phyloP scores from a whole-genome alignment of 345 rosid species.

The Eucalyptus viminalis region DNA sequence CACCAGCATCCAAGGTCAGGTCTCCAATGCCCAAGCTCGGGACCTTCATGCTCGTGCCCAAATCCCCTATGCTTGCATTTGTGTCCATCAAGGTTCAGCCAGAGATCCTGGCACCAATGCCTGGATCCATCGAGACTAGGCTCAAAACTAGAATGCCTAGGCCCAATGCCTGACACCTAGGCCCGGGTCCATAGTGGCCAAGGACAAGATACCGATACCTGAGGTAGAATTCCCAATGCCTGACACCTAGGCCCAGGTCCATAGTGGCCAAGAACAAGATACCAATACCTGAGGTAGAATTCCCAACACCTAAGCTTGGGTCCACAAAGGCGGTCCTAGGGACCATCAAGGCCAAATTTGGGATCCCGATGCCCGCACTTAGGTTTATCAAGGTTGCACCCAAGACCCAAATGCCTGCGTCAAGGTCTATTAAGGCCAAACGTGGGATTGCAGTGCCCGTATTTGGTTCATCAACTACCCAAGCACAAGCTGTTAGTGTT shows the following conservation, averaged over 20 bases:
- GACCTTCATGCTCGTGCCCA: not conserved
- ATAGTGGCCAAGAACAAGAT: not conserved
- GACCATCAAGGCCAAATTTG: not conserved
- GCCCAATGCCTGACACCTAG: not conserved
- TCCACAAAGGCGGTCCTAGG: not conserved
- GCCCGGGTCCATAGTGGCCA: too few relatives aligned
- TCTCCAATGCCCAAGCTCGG: not conserved
- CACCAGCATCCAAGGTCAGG: not conserved
- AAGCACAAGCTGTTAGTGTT: too few relatives aligned
- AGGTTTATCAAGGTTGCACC: not conserved
- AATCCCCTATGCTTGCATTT: not conserved
- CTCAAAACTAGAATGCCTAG: not conserved
- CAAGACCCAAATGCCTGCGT: fast-evolving
- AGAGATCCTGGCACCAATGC: not conserved
- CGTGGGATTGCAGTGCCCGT: not conserved
- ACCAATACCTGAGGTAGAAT: not conserved
- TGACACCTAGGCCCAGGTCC: not conserved
- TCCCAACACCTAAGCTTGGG: not conserved
- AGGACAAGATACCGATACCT: too few relatives aligned
- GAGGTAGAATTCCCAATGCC: too few relatives aligned
- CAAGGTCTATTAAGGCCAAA: not conserved
- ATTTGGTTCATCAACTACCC: not conserved
- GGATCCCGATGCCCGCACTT: not conserved
- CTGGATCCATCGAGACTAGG: not conserved
- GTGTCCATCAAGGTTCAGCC: not conserved